Percentiles rank a stretch among this genome's conserved stretches.
Evolutionary conservation across 306 rosid species (phyloP).

Genomic region (Dalbergia oliveri): DNA sequence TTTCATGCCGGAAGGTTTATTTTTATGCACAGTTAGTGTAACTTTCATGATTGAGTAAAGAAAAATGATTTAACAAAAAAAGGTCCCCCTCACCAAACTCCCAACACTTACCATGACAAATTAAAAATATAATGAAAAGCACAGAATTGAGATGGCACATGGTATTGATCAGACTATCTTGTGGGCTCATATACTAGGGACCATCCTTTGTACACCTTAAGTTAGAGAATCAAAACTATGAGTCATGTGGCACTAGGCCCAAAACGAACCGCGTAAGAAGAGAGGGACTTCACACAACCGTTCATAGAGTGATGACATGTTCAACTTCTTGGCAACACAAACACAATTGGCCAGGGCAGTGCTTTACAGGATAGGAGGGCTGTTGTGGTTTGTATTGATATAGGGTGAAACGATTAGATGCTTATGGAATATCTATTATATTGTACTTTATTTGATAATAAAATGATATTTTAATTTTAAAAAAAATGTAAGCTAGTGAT

Average conservation of each 20-base stretch:
- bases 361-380: not conserved
- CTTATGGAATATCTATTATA: too few relatives aligned
- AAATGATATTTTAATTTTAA: too few relatives aligned
- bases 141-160: constrained; percentile 42
- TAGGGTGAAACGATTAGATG: not conserved
- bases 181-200: constrained; percentile 55
- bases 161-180: constrained; percentile 31
- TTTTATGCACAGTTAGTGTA: not conserved
- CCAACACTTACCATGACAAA: not conserved
- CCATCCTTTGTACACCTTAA: constrained; percentile 36
- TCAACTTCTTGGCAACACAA: constrained; percentile 45
- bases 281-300: constrained; percentile 48
- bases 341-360: constrained; percentile 31
- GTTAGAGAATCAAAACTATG: constrained; percentile 17
- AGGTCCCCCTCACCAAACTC: not conserved
- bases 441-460: too few relatives aligned
- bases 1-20: too few relatives aligned
- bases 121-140: not conserved
- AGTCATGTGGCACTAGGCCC: constrained; percentile 45
- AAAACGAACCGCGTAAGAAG: constrained; percentile 50
- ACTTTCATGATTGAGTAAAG: too few relatives aligned
- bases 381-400: constrained; percentile 32
- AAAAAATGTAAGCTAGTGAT: too few relatives aligned
- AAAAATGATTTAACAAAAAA: not conserved
- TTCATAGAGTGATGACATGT: constrained; percentile 42